Conservation (phyloP, 306 rosid species). For the Citrullus mucosospermus region DNA sequence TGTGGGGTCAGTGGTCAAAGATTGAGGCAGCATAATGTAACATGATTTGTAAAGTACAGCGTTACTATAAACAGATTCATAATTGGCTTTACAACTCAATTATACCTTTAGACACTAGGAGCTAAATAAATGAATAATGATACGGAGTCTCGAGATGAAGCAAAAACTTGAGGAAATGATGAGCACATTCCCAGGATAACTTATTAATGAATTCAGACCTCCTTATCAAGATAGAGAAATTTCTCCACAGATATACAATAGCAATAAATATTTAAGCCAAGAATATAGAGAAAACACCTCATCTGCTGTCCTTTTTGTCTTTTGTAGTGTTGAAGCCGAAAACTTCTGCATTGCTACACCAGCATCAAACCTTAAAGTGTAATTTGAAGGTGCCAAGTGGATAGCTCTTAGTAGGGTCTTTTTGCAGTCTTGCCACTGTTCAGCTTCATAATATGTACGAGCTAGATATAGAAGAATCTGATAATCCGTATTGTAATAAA, state of each 20-base stretch:
- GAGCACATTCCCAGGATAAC: background rate
- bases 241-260: background rate
- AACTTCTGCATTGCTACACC: slow-evolving; percentile 98
- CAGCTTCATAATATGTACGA: slow-evolving; percentile 94
- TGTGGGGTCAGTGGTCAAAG: background rate
- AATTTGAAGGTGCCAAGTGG: slow-evolving; percentile 95
- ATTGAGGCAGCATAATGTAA: background rate
- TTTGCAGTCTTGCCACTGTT: slow-evolving; percentile 99
- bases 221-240: background rate
- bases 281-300: slow-evolving; percentile 44
- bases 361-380: slow-evolving; percentile 91
- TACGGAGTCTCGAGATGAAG: background rate
- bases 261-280: slow-evolving; percentile 7
- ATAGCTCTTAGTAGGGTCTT: slow-evolving; percentile 85
- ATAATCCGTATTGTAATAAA: slow-evolving; percentile 80
- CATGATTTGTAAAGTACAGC: background rate
- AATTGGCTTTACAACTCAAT: background rate
- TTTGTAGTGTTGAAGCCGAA: slow-evolving; percentile 87
- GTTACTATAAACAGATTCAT: background rate
- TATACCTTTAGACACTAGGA: background rate
- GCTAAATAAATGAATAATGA: background rate
- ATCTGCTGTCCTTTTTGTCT: slow-evolving; percentile 87
- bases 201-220: background rate
- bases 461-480: slow-evolving; percentile 93
- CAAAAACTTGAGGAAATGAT: background rate